phyloP scores from a whole-genome alignment of 495 filamentous ascomycete species.

The Aspergillus avenaceus region DNA sequence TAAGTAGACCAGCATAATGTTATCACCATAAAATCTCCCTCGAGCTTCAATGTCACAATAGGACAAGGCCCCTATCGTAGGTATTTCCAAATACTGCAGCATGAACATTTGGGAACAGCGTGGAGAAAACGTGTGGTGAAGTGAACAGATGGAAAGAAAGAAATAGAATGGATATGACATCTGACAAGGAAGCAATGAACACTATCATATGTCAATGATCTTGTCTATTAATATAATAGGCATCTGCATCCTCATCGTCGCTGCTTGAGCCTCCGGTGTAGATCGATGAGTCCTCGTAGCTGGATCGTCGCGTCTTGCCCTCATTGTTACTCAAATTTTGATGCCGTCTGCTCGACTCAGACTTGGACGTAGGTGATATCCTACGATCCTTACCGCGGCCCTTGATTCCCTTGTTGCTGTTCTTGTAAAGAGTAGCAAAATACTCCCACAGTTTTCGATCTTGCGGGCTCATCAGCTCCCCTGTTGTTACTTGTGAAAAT shows the following conservation, averaged over 20 bases:
- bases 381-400: constrained; percentile 80
- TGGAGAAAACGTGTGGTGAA: no score
- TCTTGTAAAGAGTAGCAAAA: constrained; percentile 85
- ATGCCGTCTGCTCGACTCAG: constrained; percentile 17
- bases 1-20: neutral
- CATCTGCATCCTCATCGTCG: constrained; percentile 29
- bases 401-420: constrained; percentile 91
- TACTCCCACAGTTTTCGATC: constrained; percentile 85
- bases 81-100: no score
- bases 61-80: no score
- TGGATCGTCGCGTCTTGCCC: constrained; percentile 22
- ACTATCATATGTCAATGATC: constrained; percentile 10
- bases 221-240: constrained; percentile 30
- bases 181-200: neutral
- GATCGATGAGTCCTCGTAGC: constrained; percentile 31
- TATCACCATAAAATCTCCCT: no score
- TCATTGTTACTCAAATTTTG: constrained; percentile 23
- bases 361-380: constrained; percentile 34
- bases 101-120: no score
- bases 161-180: constrained; percentile 1
- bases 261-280: constrained; percentile 34
- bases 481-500: constrained; percentile 63
- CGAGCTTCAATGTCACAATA: no score
- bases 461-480: constrained; percentile 55
- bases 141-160: no score